Evolutionary conservation across 495 filamentous ascomycete species (phyloP), one percentile per base, ranked within the genome.

Genomic region (Rostrohypoxylon terebratum): DNA sequence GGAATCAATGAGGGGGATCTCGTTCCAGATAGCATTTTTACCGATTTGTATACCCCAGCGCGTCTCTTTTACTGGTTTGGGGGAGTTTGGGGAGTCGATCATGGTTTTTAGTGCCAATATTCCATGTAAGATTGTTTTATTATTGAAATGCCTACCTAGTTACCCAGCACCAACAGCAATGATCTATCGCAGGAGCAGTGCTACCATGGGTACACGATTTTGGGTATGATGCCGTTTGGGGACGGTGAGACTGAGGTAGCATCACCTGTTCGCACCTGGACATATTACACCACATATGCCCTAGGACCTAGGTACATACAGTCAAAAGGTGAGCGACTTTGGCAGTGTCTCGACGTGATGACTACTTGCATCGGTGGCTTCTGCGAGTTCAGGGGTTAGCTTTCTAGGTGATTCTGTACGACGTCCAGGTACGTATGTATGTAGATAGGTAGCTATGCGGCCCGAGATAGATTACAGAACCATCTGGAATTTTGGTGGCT

Each of bases 1-100:
- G 11, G 34, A 38, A 13, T 4, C 14, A 42, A 2, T 8, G 28
- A 1, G 33, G 53, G 8, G 28, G 53, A 21, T 21, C 23, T 38
- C 20, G 45, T 55, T 55, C 21, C 31, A 20, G 40, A 53, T 34
- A 63, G 47, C 59, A 20, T 55, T 57, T 45, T 58, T 44, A 40
- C 42, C 33, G 42, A 45, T 55, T 14, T 67, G 64, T 67, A 67
- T 60, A 67, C 51, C 64, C 64, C 36, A 45, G 63, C 57, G 62
- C 42, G 21, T 25, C 55, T 60, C 54, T 48, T 50, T 42, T 63
- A 59, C 61, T 33, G 50, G 58, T 42, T 54, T 25, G 14, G 21
- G 42, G 51, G 33, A 21, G 36, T 61, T 66, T 62, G 33, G 34
- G 50, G 53, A 23, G n/a, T 67, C 25, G 34, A 21, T 67, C 25